Base-by-base conservation (phyloP, 2,329 filamentous ascomycete species). In the Pseudocercospora pini-densiflorae region DNA sequence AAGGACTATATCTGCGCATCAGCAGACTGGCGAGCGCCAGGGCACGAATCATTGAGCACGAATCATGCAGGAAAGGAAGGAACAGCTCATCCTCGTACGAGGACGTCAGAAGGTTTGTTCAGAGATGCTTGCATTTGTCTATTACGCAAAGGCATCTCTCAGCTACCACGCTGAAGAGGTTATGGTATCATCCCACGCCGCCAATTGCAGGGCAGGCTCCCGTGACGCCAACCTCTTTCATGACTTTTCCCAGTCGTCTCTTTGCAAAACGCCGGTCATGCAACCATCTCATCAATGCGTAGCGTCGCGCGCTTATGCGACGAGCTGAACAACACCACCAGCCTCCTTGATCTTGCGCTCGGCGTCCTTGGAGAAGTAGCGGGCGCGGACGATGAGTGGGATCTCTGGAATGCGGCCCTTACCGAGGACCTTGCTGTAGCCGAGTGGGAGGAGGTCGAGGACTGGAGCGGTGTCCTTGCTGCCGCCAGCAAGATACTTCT, bases 331-430 rank as follows among this genome's bases (percentile, higher is more conserved):
- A 79, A 97, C 92, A 85, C 94, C 94, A 83, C 95, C 95, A 79
- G 94, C 94, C 84, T 95, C 93, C 82, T 92, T 97, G 85, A 99
- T 97, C 92, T 99, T 99, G 87, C 92, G 88, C 91, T 99, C 95
- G 76, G 95, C 95, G 83, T 97, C 90, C 82, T 92, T 91, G 88
- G 90, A 93, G 85, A 99, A 92, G 87, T 93, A 98, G 82, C 95
- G 88, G 77, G 95, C 94, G 81, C 92, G 92, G 75, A 99, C 94
- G 79, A 99, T 92, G 78, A 99, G 84, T 76, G 95, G 95, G 79
- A 98, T 89, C 80, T 94, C 87, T 79, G 95, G 94, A 79, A 98
- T 87, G 80, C 94, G 90, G 84, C 95, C 95, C 90, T 99, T 99
- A 83, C 95, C 96, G 81, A 99, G 92, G 76, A 99, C 90, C 88